Evolutionary conservation across 495 filamentous ascomycete genomes (phyloP), one percentile per base, ranked within the genome.

Genomic region (Daldinia concentrica): DNA sequence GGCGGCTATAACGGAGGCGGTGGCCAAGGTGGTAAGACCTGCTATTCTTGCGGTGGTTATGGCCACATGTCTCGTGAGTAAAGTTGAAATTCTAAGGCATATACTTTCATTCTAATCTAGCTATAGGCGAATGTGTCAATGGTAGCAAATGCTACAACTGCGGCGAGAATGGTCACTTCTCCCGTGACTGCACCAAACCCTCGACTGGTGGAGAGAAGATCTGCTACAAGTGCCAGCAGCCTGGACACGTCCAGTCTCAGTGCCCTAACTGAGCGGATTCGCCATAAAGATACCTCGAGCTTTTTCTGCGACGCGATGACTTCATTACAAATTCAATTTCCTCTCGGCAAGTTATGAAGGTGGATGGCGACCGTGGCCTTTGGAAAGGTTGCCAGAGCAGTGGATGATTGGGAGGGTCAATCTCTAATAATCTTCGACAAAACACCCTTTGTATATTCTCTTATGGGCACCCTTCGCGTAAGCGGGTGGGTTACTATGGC

Each of bases 91-190:
- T 1, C 0, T 4, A 57, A 22, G 11, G 19, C 30, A 43, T 15
- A 57, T 15, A 8, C 19, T 37, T 7, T 30, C 30, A 8, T 66
- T 54, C 72, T 77, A 73, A 76, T 59, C 9, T 22, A 37, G 29
- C 15, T 43, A 12, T 60, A 86, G 84, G 86, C 72, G 95, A 98
- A 82, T 99, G 95, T 83, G 97, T 96, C 54, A 95, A 98, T 77
- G 95, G 95, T 62, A 94, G 94, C 86, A 98, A 98, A 87, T 99
- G 95, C 90, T 99, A 99, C 90, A 98, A 98, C 89, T 99, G 95
- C 78, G 95, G 95, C 66, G 92, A 96, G 81, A 90, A 93, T 58
- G 95, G 95, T 68, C 95, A 98, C 82, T 87, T 98, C 73, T 94
- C 92, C 66, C 92, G 95, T 62, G 95, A 99, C 78, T 99, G 95